These are phyloP conservation scores for Pseudonectria foliicola DNA, from an alignment of 2,329 filamentous ascomycete species.

Conservation along the genomic window DNA sequence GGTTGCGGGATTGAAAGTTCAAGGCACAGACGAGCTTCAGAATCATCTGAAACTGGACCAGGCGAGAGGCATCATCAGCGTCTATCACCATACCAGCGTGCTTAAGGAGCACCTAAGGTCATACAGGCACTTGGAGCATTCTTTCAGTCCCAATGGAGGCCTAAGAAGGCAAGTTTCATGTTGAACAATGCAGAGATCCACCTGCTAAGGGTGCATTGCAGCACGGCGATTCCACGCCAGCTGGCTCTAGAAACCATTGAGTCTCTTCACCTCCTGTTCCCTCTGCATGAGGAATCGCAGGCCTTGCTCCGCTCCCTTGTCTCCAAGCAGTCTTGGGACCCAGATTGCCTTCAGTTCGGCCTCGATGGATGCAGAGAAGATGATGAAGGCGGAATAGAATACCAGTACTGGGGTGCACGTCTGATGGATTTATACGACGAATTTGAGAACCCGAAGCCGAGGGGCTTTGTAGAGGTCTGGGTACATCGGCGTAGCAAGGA, in stretches of 20 bases:
- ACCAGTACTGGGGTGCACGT: neutral
- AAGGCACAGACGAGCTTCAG: conserved; percentile 1
- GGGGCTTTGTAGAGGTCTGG: neutral
- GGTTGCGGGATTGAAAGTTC: neutral
- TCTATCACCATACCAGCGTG: conserved; percentile 3
- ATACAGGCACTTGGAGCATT: neutral
- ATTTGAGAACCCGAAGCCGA: neutral
- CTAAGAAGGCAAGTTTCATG: no score
- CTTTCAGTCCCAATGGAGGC: no score
- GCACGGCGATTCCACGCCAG: no score
- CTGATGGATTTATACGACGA: conserved; percentile 1
- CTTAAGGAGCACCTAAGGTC: conserved; percentile 1
- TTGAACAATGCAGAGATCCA: no score
- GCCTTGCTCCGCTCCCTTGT: conserved; percentile 1
- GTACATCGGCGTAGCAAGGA: neutral
- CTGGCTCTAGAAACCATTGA: conserved; percentile 2
- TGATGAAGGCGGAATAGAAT: conserved; percentile 1
- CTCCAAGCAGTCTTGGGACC: conserved; percentile 1
- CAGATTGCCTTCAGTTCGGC: conserved; percentile 2
- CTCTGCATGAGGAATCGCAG: neutral
- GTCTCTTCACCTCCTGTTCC: conserved; percentile 2
- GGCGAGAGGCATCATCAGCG: neutral
- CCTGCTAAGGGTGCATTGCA: no score
- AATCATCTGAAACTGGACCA: conserved; percentile 2
- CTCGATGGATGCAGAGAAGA: neutral